Conservation (phyloP, 306 rosid species). For the Arachis hypogaea region DNA sequence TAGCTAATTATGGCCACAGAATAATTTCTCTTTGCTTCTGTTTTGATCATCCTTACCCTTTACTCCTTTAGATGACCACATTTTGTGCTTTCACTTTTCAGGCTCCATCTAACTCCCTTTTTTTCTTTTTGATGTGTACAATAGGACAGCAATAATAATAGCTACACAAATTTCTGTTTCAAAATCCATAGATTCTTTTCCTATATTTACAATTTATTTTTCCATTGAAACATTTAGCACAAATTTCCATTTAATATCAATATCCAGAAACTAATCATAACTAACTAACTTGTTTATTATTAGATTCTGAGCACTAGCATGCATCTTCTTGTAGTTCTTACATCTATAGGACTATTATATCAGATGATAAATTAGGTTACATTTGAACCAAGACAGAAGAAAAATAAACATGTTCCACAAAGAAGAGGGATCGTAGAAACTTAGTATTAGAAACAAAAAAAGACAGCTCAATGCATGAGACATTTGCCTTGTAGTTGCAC, state of each 20-base stretch:
- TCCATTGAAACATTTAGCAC: background rate
- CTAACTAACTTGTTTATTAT: background rate
- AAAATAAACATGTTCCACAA: background rate
- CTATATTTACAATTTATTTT: background rate
- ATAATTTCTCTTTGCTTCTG: background rate
- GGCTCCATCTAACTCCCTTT: background rate
- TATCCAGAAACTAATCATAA: conserved; percentile 14
- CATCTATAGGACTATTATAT: background rate
- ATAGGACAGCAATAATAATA: background rate
- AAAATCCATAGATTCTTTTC: background rate
- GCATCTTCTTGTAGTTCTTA: conserved; percentile 15
- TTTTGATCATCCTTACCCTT: background rate
- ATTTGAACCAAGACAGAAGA: background rate
- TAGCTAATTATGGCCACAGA: background rate
- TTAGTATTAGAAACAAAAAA: too few relatives aligned
- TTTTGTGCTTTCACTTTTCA: background rate
- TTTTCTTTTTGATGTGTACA: background rate
- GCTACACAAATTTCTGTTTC: conserved; percentile 18
- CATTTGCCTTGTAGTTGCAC: too few relatives aligned
- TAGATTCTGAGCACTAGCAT: too few relatives aligned
- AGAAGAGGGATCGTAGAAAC: background rate
- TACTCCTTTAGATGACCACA: background rate
- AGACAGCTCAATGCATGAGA: too few relatives aligned
- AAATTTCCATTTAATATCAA: background rate
- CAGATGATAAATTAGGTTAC: conserved; percentile 8